Evolutionary conservation across 768 basidiomycete species (phyloP), one percentile per base, ranked within the genome.

Genomic region (Amanita rubescens): DNA sequence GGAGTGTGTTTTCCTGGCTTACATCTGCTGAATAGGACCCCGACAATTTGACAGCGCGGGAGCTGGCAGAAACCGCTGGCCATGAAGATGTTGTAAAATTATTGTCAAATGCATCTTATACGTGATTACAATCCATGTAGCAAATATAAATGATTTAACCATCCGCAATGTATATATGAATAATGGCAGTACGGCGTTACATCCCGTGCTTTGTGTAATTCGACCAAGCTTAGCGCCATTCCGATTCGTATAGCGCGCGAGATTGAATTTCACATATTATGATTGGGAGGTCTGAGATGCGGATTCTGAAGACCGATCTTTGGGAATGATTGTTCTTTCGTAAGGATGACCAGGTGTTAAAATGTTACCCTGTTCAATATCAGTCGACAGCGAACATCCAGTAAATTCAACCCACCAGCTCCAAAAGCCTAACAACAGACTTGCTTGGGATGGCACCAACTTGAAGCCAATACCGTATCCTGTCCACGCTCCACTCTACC

Each of bases 391-490:
- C 53, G 35, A 27, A 25, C 35, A 19, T 10, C 37, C 37, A 59
- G 12, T 54, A 51, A 47, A 49, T 53, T 15, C 55, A 57, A 75
- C 87, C 62, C 61, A 93, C 95, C 76, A 84, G 72, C 64, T 87
- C 83, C 62, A 98, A 69, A 58, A 97, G 62, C 60, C 77, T 84
- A 37, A 85, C 80, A 4, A 89, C 90, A 5, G 85, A 75, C 63
- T 84, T 83, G 42, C 82, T 87, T 1, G 95, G 95, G 55, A 79
- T 67, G 32, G 95, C 95, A 0, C 94, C 94, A 15, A 86, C 81
- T 32, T 77, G 77, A 35, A 97, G 68, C 95, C 95, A 98, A 63
- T 90, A 92, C 55, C 78, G 77, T 66, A 98, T 90, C 65, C 95
- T 81, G 60, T 90, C 85, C 22, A 86, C 84, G 67, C 92, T 93